These are phyloP conservation scores for Ambrosia artemisiifolia DNA, from an alignment of 129 eudicot genomes.

Conservation along the genomic window DNA sequence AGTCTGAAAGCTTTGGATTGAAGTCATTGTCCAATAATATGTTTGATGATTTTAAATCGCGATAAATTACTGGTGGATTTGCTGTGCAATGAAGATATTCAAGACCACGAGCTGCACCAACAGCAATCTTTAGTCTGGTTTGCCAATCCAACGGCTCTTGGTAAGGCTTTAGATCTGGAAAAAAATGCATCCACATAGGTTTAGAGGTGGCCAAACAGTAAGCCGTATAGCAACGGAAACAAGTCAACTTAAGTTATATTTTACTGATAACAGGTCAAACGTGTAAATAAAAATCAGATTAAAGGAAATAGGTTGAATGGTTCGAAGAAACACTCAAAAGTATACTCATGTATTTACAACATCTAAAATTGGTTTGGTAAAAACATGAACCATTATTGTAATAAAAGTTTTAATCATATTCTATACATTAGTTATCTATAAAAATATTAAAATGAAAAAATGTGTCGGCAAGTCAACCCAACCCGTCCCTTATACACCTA, in stretches of 20 bases:
- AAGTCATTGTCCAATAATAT: slow-evolving; percentile 76
- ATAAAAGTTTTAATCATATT: background rate
- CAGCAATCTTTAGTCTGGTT: slow-evolving; percentile 76
- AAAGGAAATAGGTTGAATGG: background rate
- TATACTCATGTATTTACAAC: background rate
- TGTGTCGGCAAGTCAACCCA: background rate
- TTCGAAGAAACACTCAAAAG: background rate
- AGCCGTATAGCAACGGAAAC: background rate
- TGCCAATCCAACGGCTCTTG: slow-evolving; percentile 69
- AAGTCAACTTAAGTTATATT: background rate
- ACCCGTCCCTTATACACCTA: background rate
- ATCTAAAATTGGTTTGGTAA: background rate
- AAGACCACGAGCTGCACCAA: slow-evolving; percentile 86
- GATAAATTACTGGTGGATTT: slow-evolving; percentile 89
- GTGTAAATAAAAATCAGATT: background rate
- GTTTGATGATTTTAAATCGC: slow-evolving; percentile 89
- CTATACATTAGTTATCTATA: background rate
- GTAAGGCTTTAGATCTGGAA: slow-evolving; percentile 48
- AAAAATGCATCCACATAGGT: background rate
- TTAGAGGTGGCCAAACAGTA: background rate
- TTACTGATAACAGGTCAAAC: too few relatives aligned
- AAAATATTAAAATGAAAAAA: too few relatives aligned
- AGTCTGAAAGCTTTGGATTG: slow-evolving; percentile 82
- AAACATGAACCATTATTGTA: background rate
- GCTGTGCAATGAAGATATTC: slow-evolving; percentile 83